Base-by-base conservation (phyloP, 2,329 filamentous ascomycete genomes). In the Pseudodiploospora longispora region DNA sequence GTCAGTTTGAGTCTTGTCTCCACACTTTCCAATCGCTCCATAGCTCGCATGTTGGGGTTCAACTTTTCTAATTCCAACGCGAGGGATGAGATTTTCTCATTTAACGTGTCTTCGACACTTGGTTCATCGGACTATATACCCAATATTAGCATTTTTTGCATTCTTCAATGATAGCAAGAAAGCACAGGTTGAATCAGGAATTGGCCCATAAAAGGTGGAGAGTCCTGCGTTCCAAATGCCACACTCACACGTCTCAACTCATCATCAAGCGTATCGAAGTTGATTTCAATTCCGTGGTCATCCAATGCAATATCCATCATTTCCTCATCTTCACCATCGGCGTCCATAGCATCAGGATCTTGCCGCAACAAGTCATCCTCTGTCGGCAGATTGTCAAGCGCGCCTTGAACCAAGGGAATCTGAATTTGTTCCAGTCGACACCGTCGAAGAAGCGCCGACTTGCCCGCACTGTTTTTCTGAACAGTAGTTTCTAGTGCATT, bases 371-470 rank as follows among this genome's bases (percentile, higher is more conserved):
- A 68, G 49, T 83, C 77, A 54, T 95, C 89, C 59, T 94, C 87
- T 55, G 94, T 88, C 3, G 93, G 93, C 41, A 98, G 74, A 50
- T 83, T 79, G 55, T 95, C 88, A 27, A 98, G 72, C 3, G 88
- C 95, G 27, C 82, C 83, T 45, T 81, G 70, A 2, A 75, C 69
- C 27, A 98, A 74, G 2, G 93, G 93, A 47, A 98, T 76, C 50
- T 85, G 81, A 53, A 97, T 87, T 59, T 96, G 90, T 60, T 97
- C 91, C 38, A 98, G 80, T 60, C 94, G 91, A 71, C 91, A 97
- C 50, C 87, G 82, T 58, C 89, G 82, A 42, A 98, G 76, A 38
- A 95, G 70, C 37, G 82, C 82, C 60, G 95, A 95, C 60, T 93
- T 87, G 55, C 80, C 82, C 0, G 88, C 83, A 47, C 85, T 87